Base-by-base conservation (phyloP, 805 yeast species). In the Nakazawaea ernobii region DNA sequence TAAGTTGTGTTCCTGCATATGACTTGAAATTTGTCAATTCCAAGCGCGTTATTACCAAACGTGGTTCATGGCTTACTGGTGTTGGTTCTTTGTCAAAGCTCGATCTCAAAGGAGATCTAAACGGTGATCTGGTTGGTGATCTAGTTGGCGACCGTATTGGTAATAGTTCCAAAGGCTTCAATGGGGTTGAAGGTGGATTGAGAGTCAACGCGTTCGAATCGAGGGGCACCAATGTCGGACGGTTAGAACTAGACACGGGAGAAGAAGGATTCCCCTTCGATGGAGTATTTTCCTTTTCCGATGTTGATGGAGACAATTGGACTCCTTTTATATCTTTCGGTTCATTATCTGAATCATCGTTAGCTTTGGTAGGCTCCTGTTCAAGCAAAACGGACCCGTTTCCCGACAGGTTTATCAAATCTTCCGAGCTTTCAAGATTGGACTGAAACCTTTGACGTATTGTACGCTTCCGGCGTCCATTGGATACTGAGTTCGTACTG, bases 1-100 rank as follows among this genome's bases (percentile, higher is more conserved):
- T 86, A 6, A 79, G 79, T 66, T 94, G 98, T 14, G 75, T 69
- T 0, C 99, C 99, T 1, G 97, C 98, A 61, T 94, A 94, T 0
- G 97, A 90, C 61, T 94, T 94, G 76, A 94, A 94, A 61, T 94
- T 86, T 1, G 83, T 82, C 37, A 95, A 71, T 1, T 84, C 84
- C 27, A 94, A 65, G 54, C 80, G 79, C 39, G 81, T 70, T 39
- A 94, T 91, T 6, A 88, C 94, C 26, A 94, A 65, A 42, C 99
- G 70, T 26, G 82, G 75, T 55, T 67, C 72, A 17, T 42, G 50
- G 37, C 59, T 55, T 8, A 28, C 20, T 14, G 53, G 53, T 11
- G 46, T 10, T 10, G 30, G 10, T 24, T 48, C 46, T 6, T 30
- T 26, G 8, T 30, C 38, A 7, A 17, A 8, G 9, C 8, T 13